Evolutionary conservation across 129 eudicot genomes (phyloP), one percentile per base, ranked within the genome.

Genomic region (Logfia minima): DNA sequence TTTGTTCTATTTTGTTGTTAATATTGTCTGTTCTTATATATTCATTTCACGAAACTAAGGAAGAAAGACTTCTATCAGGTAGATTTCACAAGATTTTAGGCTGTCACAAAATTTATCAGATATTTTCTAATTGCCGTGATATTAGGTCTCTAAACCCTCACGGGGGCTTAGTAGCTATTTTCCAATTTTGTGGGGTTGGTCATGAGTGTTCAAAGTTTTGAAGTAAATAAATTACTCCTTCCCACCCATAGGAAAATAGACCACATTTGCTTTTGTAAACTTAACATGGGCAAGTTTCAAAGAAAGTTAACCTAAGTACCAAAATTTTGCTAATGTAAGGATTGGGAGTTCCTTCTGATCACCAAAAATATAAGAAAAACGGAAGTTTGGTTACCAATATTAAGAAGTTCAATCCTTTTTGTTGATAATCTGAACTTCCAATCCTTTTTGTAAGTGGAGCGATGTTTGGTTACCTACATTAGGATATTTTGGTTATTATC

Each of bases 141-240:
- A 14, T 48, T 48, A 48, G 55, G 55, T 48, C 55, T 48, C 18
- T 48, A 48, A 3, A 8, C 6, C 11, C 8, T 35, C 43, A 26
- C 6, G 63, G 23, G 21, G 23, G 63, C 28, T 2, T 71, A 31
- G 14, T 68, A 13, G 73, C 29, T 68, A 39, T 41, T 21, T 39
- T 68, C 19, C 31, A 3, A 16, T 28, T 70, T 17, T 17, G 18
- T 45, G 28, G 24, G 29, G 48, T 71, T 72, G 9, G 26, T 72
- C 29, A 26, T 29, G 29, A 35, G 51, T 53, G 29, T 29, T 53
- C 5, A 16, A 55, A 66, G 65, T 55, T 56, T 10, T 3, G 32
- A 55, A 53, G 28, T 75, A 23, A 43, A 61, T 75, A 75, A 16
- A 14, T 48, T 31, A 53, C 71, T 76, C 34, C 65, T 48, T 65